Base-by-base conservation (phyloP, 164 flowering plant species). In the Euptelea pleiosperma region DNA sequence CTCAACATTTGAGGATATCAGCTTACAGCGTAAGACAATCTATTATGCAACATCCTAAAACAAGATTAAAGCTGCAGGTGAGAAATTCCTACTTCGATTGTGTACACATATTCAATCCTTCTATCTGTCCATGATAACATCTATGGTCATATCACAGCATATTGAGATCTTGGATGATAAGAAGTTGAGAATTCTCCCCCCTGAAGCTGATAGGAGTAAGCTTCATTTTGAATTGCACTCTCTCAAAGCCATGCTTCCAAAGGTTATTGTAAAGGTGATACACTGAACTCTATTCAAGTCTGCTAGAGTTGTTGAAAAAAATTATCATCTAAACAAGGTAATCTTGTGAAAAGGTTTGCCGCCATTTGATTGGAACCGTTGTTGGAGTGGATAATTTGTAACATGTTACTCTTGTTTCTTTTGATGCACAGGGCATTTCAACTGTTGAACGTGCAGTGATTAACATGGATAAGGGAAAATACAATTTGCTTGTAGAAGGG, bases 401-500 rank as follows among this genome's bases (percentile, higher is more conserved):
- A 30, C 4, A 15, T 47, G 54, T 39, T 25, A 31, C 9, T 22
- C 29, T 53, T 40, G 42, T 62, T 35, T 56, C 41, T 66, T n/a
- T n/a, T 71, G 43, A 34, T 35, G 70, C 40, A 21, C 79, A 94
- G 99, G 99, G 99, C 36, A 81, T 94, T 50, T 70, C 70, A 65
- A 79, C 88, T 15, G 78, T 79, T 71, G 82, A 86, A 60, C 92
- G 97, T 57, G 93, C 74, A 5, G 83, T 94, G 24, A 80, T 90
- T 29, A 76, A 76, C 52, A 73, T 67, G 37, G 63, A 66, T 35
- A 52, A 57, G 52, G 68, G 37, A 16, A 73, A 72, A 50, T 77
- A 69, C 60, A 72, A 77, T 19, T 72, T 93, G 73, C 63, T 86
- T 18, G 91, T 85, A 6, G 99, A 94, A 77, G 99, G 99, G 99